Percentiles rank a stretch among this genome's conserved stretches.
phyloP scores from a whole-genome alignment of 2,329 filamentous ascomycete species.

The Alternaria sp. region DNA sequence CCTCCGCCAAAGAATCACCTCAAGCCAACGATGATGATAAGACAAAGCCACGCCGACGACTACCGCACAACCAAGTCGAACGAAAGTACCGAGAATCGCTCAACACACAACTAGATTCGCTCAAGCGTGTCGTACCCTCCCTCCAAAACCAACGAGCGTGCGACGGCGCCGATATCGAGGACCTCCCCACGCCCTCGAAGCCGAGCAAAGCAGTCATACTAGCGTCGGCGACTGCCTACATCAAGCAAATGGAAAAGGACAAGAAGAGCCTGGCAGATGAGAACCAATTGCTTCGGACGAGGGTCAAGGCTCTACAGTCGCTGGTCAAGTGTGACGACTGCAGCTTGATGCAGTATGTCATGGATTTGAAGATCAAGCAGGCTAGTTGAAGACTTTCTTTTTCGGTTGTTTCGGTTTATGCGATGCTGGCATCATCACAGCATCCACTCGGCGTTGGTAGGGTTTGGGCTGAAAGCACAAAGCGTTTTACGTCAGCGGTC shows the following conservation, averaged over 20 bases:
- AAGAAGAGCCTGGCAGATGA: constrained; percentile 49
- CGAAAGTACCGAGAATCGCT: constrained; percentile 56
- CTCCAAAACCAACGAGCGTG: constrained; percentile 46
- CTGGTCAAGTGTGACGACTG: constrained; percentile 56
- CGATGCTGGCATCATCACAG: constrained; percentile 22
- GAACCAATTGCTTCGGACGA: constrained; percentile 46
- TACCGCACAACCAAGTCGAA: constrained; percentile 55
- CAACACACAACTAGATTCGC: constrained; percentile 54
- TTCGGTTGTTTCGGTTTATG: neutral
- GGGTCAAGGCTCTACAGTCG: constrained; percentile 52
- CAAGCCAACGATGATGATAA: constrained; percentile 34
- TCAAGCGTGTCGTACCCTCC: constrained; percentile 49
- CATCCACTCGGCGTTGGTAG: constrained; percentile 26
- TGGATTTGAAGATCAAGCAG: constrained; percentile 49
- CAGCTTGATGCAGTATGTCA: constrained; percentile 52
- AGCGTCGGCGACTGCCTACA: constrained; percentile 54
- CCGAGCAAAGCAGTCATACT: constrained; percentile 56
- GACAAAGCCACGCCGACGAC: constrained; percentile 42
- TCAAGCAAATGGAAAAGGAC: constrained; percentile 55
- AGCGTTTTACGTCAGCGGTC: neutral
- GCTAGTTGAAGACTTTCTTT: too few species aligned
- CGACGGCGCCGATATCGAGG: constrained; percentile 52
- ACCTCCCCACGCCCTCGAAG: constrained; percentile 50
- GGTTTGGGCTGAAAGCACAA: constrained; percentile 5
- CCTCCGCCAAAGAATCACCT: constrained; percentile 32